Percentiles rank a stretch among this genome's conserved stretches.
Conservation (phyloP, 139 green algal genomes). For the Deuterostichococcus epilithicus region DNA sequence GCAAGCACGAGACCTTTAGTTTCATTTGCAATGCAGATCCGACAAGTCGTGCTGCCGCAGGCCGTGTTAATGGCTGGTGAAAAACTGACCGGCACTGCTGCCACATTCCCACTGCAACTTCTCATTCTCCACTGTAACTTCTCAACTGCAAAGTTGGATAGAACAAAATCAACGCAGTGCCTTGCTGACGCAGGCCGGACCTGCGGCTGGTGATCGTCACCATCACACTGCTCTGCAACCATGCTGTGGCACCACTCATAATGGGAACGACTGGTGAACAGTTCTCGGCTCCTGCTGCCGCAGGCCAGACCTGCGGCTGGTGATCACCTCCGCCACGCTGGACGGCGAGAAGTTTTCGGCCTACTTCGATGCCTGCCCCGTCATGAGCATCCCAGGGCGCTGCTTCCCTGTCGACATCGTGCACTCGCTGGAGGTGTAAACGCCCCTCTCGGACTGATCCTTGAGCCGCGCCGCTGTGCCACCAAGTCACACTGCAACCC, state of each 20-base stretch:
- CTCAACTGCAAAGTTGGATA: too few relatives aligned
- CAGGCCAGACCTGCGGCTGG: constrained; percentile 46
- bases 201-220: not conserved
- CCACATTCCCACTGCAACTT: too few relatives aligned
- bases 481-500: too few relatives aligned
- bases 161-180: too few relatives aligned
- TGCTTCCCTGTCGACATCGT: constrained; percentile 83
- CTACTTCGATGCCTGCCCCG: constrained; percentile 82
- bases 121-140: too few relatives aligned
- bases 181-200: not conserved
- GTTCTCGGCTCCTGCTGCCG: not conserved
- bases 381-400: constrained; percentile 70
- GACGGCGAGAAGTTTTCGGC: constrained; percentile 83
- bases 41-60: too few relatives aligned
- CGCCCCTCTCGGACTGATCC: too few relatives aligned
- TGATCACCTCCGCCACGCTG: constrained; percentile 90
- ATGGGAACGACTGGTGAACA: not conserved
- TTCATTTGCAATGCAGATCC: too few relatives aligned
- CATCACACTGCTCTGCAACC: not conserved
- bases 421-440: constrained; percentile 49
- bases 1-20: too few relatives aligned
- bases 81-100: too few relatives aligned
- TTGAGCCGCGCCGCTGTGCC: too few relatives aligned
- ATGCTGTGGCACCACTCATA: not conserved
- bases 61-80: too few relatives aligned